Evolutionary conservation across 305 asterid genomes (phyloP), one percentile per base, ranked within the genome.

Genomic region (Solanum hybrid): DNA sequence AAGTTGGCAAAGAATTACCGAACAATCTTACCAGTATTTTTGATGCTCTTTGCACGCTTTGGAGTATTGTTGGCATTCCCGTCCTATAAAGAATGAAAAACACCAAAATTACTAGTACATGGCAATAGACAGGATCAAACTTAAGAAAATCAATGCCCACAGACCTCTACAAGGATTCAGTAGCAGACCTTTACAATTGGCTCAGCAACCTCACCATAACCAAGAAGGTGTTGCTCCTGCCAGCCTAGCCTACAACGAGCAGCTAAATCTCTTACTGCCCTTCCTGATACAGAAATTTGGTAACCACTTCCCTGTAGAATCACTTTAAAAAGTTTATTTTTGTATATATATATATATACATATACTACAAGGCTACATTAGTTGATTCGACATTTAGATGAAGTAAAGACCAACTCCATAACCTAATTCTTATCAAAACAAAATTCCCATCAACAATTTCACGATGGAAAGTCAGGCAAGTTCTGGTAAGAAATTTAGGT

Each of bases 161-260:
- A 16, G 24, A 75, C 39, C 39, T 7, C 40, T 31, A 4, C 40
- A 31, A 13, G 16, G 22, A 36, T 85, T 89, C 39, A 8, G 7
- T 80, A 34, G 61, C 94, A 89, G 57, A 94, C 95, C 96, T 95
- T 96, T 89, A 92, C 73, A 34, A 91, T 87, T 87, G 94, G 94
- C 88, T 96, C 95, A 67, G 93, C 94, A 90, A 90, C 97, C 93
- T 95, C 99, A 86, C 95, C 96, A 89, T 89, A 40, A 28, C 91
- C 94, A 90, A 89, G 90, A 89, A 91, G 96, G 78, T 95, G 95
- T 84, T 95, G 98, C 51, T 85, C 94, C 90, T 95, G 98, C 99
- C 99, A 97, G 51, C 98, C 98, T 93, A 95, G 98, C 98, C 95
- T 97, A 81, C 99, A 98, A 89, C 99, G 98, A 89, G 97, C 89